Percentiles rank a stretch among this genome's conserved stretches.
These are phyloP conservation scores for Kodamaea sp. DNA, from an alignment of 1,139 yeast genomes.

Conservation along the genomic window DNA sequence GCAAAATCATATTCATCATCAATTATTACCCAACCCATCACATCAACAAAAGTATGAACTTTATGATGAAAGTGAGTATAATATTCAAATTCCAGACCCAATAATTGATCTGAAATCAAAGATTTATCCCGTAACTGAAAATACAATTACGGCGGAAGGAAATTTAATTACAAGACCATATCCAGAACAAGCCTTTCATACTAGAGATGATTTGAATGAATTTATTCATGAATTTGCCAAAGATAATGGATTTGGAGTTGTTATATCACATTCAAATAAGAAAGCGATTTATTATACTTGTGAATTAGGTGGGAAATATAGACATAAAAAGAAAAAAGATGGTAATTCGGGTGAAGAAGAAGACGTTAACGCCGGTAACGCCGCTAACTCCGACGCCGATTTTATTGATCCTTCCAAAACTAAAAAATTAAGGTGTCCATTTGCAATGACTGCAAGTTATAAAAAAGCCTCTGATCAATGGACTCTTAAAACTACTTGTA, in stretches of 20 bases:
- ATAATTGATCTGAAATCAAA: constrained; percentile 44
- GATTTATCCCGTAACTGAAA: constrained; percentile 46
- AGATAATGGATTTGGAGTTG: constrained; percentile 58
- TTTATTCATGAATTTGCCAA: constrained; percentile 56
- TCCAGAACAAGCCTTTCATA: constrained; percentile 51
- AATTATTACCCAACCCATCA: constrained; percentile 15
- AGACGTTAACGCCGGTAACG: constrained; percentile 15
- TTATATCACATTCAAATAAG: constrained; percentile 56
- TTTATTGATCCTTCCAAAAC: constrained; percentile 46
- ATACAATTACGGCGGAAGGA: constrained; percentile 48
- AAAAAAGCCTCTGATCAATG: constrained; percentile 49
- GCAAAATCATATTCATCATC: constrained; percentile 3
- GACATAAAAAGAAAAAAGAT: constrained; percentile 47
- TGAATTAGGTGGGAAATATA: constrained; percentile 55
- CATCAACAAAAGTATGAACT: constrained; percentile 19
- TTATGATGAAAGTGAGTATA: constrained; percentile 40
- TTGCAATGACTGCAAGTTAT: constrained; percentile 54
- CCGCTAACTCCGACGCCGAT: constrained; percentile 36
- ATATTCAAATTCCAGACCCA: constrained; percentile 49
- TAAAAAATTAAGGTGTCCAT: constrained; percentile 54
- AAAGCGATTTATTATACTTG: constrained; percentile 62
- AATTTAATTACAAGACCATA: constrained; percentile 53
- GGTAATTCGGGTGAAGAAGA: constrained; percentile 15
- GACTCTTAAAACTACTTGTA: constrained; percentile 53
- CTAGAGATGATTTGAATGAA: constrained; percentile 50